Percentiles rank a stretch among this genome's conserved stretches.
Evolutionary conservation across 2,329 filamentous ascomycete genomes (phyloP).

Genomic region (Erysiphe pulchra): DNA sequence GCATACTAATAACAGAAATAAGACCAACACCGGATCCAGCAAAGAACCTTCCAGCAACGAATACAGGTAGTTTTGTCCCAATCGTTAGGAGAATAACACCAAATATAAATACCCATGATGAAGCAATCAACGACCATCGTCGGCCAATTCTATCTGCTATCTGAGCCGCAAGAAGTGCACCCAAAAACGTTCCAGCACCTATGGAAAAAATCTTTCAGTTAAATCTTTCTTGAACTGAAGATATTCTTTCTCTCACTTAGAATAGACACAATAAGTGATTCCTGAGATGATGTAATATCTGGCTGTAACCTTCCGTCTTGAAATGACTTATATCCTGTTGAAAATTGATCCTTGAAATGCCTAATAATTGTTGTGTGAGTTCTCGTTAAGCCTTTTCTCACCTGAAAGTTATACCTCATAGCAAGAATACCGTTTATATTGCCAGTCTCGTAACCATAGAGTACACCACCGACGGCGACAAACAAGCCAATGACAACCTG

Average conservation of each 20-base stretch:
- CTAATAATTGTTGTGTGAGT: conserved; percentile 1
- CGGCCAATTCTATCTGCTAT: conserved; percentile 41
- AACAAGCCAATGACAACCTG: conserved; percentile 30
- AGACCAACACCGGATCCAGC: conserved; percentile 48
- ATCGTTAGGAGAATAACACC: conserved; percentile 42
- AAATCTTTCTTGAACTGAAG: too few species aligned
- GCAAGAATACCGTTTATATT: conserved; percentile 32
- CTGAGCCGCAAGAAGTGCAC: conserved; percentile 33
- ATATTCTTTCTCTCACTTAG: conserved; percentile 18
- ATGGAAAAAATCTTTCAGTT: background rate
- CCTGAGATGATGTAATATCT: conserved; percentile 25
- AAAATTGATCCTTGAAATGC: conserved; percentile 25
- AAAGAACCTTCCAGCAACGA: conserved; percentile 43
- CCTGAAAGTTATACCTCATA: conserved; percentile 16
- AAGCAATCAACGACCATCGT: conserved; percentile 32
- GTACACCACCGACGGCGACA: conserved; percentile 32
- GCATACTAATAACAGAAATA: conserved; percentile 15
- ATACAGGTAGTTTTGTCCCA: conserved; percentile 33
- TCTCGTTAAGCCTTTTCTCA: background rate
- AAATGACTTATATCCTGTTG: conserved; percentile 20
- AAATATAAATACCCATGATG: conserved; percentile 36
- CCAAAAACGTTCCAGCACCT: conserved; percentile 49
- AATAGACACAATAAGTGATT: conserved; percentile 45
- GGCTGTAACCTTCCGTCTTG: conserved; percentile 17
- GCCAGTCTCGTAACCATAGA: conserved; percentile 37